Evolutionary conservation across 257 asterid species (phyloP), one percentile per base, ranked within the genome.

Genomic region (Ligustrum vulgare): DNA sequence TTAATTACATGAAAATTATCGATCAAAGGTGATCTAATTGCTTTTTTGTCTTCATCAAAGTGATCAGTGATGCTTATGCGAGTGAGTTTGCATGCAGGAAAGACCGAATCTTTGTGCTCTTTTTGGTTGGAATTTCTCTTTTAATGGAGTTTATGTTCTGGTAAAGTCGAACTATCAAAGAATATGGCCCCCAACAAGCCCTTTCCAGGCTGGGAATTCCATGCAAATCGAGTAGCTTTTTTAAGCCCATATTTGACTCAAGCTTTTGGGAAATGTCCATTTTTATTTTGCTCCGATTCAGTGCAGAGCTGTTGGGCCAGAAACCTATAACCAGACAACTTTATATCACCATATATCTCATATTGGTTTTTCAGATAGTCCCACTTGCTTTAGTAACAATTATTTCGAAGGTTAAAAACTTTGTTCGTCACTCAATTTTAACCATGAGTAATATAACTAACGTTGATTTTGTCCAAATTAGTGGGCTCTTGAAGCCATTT

Each of bases 161-260:
- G 18, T 51, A 51, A 51, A 51, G 62, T 51, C 3, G 62, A 51
- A 51, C n/a, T 51, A 16, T 51, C 15, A 58, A 58, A 20, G 65
- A 10, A 58, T n/a, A 23, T 60, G 34, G 67, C 67, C 67, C 37
- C 67, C 67, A 60, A 60, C 67, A 23, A 8, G 16, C 35, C 67
- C 33, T 60, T 60, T 60, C 67, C 67, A 60, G 67, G 67, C 66
- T 58, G 66, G 66, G 66, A 58, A 58, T 58, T 58, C 3, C 16
- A 22, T 58, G 66, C 66, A 58, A 58, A 58, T 58, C 15, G 32
- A 58, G 4, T 23, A 58, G 66, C 66, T 58, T 58, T 58, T 54
- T 58, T 0, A 2, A 2, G 66, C 66, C 33, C 33, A 22, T 22
- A 58, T 58, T 58, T 58, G 66, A 58, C 66, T 58, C 66, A 3